Conservation (phyloP, 305 asterid genomes). For the Fraxinus sp. region DNA sequence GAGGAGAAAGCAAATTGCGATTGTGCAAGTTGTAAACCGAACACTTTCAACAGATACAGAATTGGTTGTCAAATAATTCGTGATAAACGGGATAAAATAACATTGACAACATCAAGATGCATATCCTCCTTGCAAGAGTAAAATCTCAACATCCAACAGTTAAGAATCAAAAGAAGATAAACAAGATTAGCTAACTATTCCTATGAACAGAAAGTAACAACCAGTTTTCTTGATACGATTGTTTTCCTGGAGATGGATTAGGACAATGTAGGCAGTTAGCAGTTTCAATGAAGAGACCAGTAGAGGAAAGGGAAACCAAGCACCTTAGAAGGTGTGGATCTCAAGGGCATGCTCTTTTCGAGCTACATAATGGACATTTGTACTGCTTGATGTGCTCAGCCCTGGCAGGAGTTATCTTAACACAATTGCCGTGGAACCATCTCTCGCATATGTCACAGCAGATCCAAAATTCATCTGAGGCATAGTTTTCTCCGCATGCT, state of each 20-base stretch:
- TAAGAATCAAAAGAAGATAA: background rate
- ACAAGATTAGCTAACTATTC: background rate
- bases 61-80: background rate
- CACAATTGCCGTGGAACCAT: slow-evolving; percentile 67
- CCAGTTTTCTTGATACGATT: background rate
- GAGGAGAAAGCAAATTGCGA: background rate
- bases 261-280: slow-evolving; percentile 17
- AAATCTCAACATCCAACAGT: background rate
- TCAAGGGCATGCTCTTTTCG: slow-evolving; percentile 46
- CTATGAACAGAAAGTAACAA: background rate
- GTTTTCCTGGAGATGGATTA: slow-evolving; percentile 1
- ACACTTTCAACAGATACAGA: background rate
- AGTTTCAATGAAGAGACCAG: slow-evolving; percentile 19
- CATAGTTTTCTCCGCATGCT: slow-evolving; percentile 50
- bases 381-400: slow-evolving; percentile 64
- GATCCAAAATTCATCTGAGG: slow-evolving; percentile 53
- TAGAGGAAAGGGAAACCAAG: slow-evolving; percentile 18
- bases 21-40: background rate
- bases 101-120: background rate
- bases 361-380: slow-evolving; percentile 55
- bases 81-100: background rate
- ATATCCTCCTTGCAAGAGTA: background rate
- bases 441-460: slow-evolving; percentile 53
- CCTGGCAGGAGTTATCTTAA: slow-evolving; percentile 55
- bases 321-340: slow-evolving; percentile 2